Base-by-base conservation (phyloP, 2,329 filamentous ascomycete genomes). In the Pleoardoris graminearum region DNA sequence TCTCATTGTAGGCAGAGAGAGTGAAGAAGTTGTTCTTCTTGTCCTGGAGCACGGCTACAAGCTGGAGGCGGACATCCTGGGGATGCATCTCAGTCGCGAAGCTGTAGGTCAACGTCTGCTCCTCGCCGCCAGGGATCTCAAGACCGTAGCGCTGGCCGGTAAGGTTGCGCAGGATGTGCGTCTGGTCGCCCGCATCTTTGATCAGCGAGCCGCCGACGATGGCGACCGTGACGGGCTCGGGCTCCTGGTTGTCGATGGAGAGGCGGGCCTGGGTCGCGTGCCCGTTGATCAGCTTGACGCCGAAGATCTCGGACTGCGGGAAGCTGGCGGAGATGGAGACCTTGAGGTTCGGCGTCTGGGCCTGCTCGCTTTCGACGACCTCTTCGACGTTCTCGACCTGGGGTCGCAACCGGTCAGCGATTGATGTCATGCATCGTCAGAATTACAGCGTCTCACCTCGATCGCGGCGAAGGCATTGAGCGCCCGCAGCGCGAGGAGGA, bases 261-360 rank as follows among this genome's bases (percentile, higher is more conserved):
- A 99, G 79, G 48, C 95, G 77, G 30, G 91, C 88, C 74, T 89
- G 85, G 59, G 91, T 96, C 36, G 91, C 85, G 61, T 88, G 87
- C 69, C 91, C 91, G 73, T 99, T 99, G 80, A 97, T 84, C 63
- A 97, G 86, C 84, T 96, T 96, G 65, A 97, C 86, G 67, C 93
- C 94, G 65, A 97, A 94, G 76, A 96, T 87, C 79, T 95, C 90
- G 53, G 82, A 79, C 59, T 83, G 75, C 25, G 85, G 85, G 75
- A 87, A 87, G 29, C 80, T 79, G 52, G 83, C 78, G 46, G 79
- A 76, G 58, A 84, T 78, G 48, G 76, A 75, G 60, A 87, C 80
- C 52, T 79, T 78, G 54, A 85, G 72, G 55, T 76, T 81, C 61
- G 79, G 86, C 73, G 70, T 87, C 79, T 76, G 85, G 83, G 73